Evolutionary conservation across 2,329 filamentous ascomycete species (phyloP).

Genomic region (Neonectria neomacrospora): DNA sequence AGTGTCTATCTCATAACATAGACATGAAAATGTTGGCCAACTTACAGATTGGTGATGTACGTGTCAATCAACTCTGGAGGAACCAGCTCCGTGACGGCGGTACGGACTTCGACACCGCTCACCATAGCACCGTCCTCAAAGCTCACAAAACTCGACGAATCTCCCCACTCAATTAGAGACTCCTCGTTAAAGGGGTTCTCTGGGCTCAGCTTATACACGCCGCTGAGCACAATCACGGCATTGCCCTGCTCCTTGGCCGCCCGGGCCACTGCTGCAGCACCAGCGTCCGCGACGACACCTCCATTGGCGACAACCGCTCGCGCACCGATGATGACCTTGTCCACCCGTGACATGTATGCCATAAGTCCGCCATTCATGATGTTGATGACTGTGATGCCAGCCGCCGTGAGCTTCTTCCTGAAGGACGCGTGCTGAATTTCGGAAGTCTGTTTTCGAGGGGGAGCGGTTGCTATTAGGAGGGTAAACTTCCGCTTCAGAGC

Average conservation of each 20-base stretch:
- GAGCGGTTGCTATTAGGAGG: constrained; percentile 82
- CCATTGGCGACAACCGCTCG: constrained; percentile 91
- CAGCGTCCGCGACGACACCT: constrained; percentile 83
- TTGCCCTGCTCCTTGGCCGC: constrained; percentile 85
- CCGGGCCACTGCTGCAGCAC: constrained; percentile 84
- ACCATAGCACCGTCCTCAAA: constrained; percentile 85
- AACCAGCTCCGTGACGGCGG: constrained; percentile 85
- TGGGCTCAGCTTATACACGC: constrained; percentile 93
- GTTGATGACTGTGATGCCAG: constrained; percentile 84
- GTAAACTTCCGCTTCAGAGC: constrained; percentile 93
- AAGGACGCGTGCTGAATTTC: constrained; percentile 65
- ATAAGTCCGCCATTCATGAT: constrained; percentile 88
- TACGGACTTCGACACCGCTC: constrained; percentile 80
- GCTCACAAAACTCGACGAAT: constrained; percentile 78
- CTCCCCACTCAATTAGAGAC: constrained; percentile 85
- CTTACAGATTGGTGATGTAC: constrained; percentile 82
- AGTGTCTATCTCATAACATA: constrained; percentile 7
- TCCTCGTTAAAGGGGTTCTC: constrained; percentile 87
- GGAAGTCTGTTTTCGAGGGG: constrained; percentile 49
- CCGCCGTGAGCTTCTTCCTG: constrained; percentile 79
- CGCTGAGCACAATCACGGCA: constrained; percentile 88
- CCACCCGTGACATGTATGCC: constrained; percentile 93
- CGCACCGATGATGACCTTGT: constrained; percentile 92
- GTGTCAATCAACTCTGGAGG: constrained; percentile 79
- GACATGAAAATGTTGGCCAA: constrained; percentile 32